Evolutionary conservation across 164 flowering plant species (phyloP).

Genomic region (Liquidambar formosana): DNA sequence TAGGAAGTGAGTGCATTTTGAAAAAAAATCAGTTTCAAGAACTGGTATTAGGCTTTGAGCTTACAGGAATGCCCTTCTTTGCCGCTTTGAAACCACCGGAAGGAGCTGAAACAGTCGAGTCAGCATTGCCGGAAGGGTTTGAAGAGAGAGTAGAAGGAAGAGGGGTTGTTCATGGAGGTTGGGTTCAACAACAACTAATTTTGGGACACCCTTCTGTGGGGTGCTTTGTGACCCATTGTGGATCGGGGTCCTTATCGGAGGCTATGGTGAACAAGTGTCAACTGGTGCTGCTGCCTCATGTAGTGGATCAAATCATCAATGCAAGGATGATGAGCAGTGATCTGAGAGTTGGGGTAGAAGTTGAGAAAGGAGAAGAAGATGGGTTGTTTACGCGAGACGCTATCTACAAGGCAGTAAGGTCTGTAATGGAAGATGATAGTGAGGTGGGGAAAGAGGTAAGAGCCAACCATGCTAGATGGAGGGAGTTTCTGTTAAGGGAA

Average conservation of each 20-base stretch:
- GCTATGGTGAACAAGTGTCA: conserved; percentile 27
- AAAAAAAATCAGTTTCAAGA: conserved; percentile 27
- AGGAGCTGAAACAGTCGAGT: conserved; percentile 14
- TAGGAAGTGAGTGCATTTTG: conserved; percentile 27
- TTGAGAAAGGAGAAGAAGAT: conserved; percentile 22
- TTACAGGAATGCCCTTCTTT: conserved; percentile 24
- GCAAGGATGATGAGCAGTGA: conserved; percentile 20
- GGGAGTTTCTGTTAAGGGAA: conserved; percentile 12
- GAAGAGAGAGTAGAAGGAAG: conserved; percentile 14
- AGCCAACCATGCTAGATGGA: conserved; percentile 23
- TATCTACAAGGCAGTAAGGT: conserved; percentile 15
- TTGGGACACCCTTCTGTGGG: conserved; percentile 28
- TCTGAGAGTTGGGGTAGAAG: conserved; percentile 25
- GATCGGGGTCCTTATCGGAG: conserved; percentile 29
- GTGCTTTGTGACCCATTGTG: conserved; percentile 30
- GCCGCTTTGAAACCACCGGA: conserved; percentile 24
- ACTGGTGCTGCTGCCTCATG: conserved; percentile 21
- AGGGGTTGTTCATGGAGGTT: conserved; percentile 20
- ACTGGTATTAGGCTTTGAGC: conserved; percentile 28
- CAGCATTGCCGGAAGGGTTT: conserved; percentile 30
- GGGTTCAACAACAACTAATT: conserved; percentile 30
- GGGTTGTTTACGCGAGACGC: conserved; percentile 21
- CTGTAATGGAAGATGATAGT: conserved; percentile 24
- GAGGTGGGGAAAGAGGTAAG: conserved; percentile 19
- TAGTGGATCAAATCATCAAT: conserved; percentile 23